Conservation (phyloP, 2,329 filamentous ascomycete species). For the Didymella glomerata region DNA sequence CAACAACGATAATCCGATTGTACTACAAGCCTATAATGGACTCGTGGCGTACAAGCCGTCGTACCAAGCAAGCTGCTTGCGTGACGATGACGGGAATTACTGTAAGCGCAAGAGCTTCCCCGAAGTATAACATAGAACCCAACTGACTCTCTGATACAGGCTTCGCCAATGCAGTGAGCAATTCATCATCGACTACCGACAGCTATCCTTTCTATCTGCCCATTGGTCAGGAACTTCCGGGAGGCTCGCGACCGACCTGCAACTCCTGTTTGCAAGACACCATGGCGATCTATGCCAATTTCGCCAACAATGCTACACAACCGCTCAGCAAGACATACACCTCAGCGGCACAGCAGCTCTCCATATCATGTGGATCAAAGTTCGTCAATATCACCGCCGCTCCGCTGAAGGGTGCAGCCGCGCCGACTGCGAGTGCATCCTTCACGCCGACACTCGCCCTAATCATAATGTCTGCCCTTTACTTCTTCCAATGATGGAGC, state of each 20-base stretch:
- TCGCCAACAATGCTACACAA: slow-evolving; percentile 70
- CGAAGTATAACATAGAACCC: not conserved
- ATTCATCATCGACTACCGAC: slow-evolving; percentile 73
- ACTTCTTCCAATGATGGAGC: slow-evolving; percentile 41
- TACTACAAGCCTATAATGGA: slow-evolving; percentile 77
- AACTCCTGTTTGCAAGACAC: slow-evolving; percentile 77
- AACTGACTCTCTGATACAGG: slow-evolving; percentile 39
- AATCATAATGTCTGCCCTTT: slow-evolving; percentile 48
- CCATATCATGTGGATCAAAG: slow-evolving; percentile 66
- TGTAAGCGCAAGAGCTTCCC: slow-evolving; percentile 67
- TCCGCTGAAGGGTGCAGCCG: slow-evolving; percentile 45
- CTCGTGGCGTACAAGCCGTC: slow-evolving; percentile 79
- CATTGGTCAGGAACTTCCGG: slow-evolving; percentile 75
- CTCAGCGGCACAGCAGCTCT: slow-evolving; percentile 75
- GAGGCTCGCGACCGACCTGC: slow-evolving; percentile 74
- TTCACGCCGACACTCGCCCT: slow-evolving; percentile 44
- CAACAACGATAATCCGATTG: slow-evolving; percentile 70
- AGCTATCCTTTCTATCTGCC: slow-evolving; percentile 87
- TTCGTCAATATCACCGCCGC: slow-evolving; percentile 64
- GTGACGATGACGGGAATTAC: slow-evolving; percentile 68
- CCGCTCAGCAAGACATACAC: slow-evolving; percentile 75
- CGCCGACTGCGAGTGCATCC: slow-evolving; percentile 30
- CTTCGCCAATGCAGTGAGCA: slow-evolving; percentile 85
- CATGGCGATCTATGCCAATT: slow-evolving; percentile 80
- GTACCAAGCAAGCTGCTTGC: slow-evolving; percentile 82